Evolutionary conservation across 805 yeast species (phyloP), one percentile per base, ranked within the genome.

Genomic region (Dipodascus geniculatus): DNA sequence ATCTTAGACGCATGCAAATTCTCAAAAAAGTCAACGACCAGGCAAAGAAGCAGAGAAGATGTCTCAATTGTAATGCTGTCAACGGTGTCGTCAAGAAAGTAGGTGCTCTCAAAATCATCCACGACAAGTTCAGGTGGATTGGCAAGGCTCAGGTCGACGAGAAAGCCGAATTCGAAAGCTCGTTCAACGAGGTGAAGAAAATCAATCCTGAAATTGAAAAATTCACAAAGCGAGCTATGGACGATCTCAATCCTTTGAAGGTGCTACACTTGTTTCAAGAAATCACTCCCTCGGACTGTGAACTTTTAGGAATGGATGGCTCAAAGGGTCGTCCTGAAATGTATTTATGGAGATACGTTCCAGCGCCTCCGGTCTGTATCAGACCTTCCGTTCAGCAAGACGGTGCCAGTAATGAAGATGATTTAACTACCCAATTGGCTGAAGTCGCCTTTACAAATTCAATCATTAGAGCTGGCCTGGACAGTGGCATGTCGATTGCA

Each of bases 351-450:
- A 80, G 96, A 65, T 93, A 90, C 66, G 76, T 93, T 53, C 99
- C 99, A 0, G 98, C 98, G 0, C 99, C 99, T 0, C 99, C 99
- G 0, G 97, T 95, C 19, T 93, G 99, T 75, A 93, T 93, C 54
- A 80, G 99, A 60, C 99, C 99, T 2, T 90, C 98, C 2, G 98
- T 93, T 28, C 88, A 87, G 90, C 89, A 87, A 66, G 95, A 86
- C 60, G 78, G 83, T 3, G 93, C 95, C 31, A 84, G 95, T 19
- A 93, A 93, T 69, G 99, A 93, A 72, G 99, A 93, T 70, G 99
- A 95, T 70, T 74, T 93, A 59, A 93, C 99, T 0, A 96, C 90
- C 31, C 93, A 93, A 66, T 74, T 93, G 55, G 88, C 98, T 0
- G 99, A 93, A 70, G 87, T 93, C 57, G 98, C 90, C 23, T 91